Evolutionary conservation across 2,329 filamentous ascomycete species (phyloP).

Genomic region (Emmonsia crescens): DNA sequence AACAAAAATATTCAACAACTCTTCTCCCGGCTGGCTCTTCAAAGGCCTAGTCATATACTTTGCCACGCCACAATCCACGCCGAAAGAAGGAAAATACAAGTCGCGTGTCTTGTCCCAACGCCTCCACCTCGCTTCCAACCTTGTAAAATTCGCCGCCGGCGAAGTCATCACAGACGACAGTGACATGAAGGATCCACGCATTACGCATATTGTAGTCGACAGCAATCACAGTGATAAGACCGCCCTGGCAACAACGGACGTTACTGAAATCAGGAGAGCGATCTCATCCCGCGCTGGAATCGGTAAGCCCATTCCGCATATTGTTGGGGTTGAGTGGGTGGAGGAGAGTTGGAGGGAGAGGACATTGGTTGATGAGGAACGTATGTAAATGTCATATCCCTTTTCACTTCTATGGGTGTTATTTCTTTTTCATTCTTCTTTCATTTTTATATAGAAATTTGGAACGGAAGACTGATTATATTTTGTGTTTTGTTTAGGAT

Average conservation of each 20-base stretch:
- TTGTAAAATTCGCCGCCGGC: slow-evolving; percentile 61
- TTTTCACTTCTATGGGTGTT: background rate
- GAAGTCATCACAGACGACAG: slow-evolving; percentile 28
- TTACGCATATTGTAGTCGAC: slow-evolving; percentile 66
- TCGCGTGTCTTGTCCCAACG: slow-evolving; percentile 13
- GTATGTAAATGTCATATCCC: slow-evolving; percentile 18
- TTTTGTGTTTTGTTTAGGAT: background rate
- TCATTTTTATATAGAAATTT: background rate
- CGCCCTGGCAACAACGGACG: slow-evolving; percentile 38
- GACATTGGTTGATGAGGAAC: slow-evolving; percentile 71
- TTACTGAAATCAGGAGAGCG: slow-evolving; percentile 22
- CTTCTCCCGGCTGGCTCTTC: slow-evolving; percentile 40
- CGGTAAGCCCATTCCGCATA: slow-evolving; percentile 48
- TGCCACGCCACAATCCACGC: slow-evolving; percentile 9
- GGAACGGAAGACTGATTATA: background rate
- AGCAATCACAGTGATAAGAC: slow-evolving; percentile 36
- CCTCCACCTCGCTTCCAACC: slow-evolving; percentile 42
- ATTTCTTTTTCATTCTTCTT: background rate
- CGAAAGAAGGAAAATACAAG: background rate
- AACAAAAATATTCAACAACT: slow-evolving; percentile 17
- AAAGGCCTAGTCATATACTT: slow-evolving; percentile 37
- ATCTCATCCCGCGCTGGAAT: slow-evolving; percentile 21
- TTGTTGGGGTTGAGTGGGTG: slow-evolving; percentile 64
- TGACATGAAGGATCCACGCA: slow-evolving; percentile 38
- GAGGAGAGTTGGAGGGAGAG: slow-evolving; percentile 67